phyloP scores from a whole-genome alignment of 768 basidiomycete genomes.

The Chalciporus pseudorubinellus region DNA sequence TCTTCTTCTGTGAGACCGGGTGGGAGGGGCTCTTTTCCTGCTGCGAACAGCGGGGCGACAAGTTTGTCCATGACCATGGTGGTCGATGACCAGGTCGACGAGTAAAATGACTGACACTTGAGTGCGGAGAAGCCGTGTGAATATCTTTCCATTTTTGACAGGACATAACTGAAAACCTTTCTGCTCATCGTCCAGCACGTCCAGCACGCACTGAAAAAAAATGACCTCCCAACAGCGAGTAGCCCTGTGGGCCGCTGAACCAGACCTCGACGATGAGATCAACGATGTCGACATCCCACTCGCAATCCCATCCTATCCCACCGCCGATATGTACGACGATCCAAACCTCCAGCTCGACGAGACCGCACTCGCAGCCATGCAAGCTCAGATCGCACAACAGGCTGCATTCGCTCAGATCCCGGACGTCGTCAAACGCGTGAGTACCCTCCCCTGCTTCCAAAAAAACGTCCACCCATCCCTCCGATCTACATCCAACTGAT shows the following conservation, averaged over 20 bases:
- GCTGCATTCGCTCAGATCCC: constrained; percentile 81
- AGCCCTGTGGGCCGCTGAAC: constrained; percentile 73
- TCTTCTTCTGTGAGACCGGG: constrained; percentile 83
- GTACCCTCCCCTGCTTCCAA: constrained; percentile 30
- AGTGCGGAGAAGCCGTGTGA: too few relatives aligned
- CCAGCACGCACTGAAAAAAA: not conserved
- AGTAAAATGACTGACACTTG: too few relatives aligned
- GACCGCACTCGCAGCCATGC: constrained; percentile 64
- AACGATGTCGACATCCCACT: constrained; percentile 61
- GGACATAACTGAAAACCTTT: not conserved
- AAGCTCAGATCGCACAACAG: constrained; percentile 83
- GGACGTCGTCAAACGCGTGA: constrained; percentile 83
- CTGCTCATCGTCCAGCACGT: constrained; percentile 5
- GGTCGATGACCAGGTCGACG: not conserved
- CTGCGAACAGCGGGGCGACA: constrained; percentile 72
- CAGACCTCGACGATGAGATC: constrained; percentile 74
- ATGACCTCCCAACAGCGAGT: constrained; percentile 64
- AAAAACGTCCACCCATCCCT: too few relatives aligned
- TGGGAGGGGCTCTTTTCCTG: constrained; percentile 87
- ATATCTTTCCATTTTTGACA: constrained; percentile 11
- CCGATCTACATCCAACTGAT: too few relatives aligned
- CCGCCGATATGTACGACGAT: constrained; percentile 32
- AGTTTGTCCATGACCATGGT: not conserved
- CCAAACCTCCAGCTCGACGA: constrained; percentile 66
- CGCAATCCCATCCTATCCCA: constrained; percentile 26